A percentile compares a stretch with the other conserved stretches of the same genome.
Evolutionary conservation across 441 rosid species (phyloP).

Genomic region (Mallotus repandus): DNA sequence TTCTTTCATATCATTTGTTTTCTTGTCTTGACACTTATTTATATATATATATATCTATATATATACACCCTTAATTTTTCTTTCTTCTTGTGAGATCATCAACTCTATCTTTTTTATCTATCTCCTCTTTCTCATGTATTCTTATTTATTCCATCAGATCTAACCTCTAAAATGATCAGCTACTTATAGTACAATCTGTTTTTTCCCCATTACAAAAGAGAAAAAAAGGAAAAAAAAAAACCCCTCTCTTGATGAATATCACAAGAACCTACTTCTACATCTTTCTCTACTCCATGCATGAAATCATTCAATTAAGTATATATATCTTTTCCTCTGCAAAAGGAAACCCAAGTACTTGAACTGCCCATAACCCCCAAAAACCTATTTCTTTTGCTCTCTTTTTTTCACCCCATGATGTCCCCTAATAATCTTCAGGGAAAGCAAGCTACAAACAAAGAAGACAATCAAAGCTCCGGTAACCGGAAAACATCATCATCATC

Average conservation of each 20-base stretch:
- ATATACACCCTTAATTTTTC: conserved; percentile 16
- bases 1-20: conserved; percentile 33
- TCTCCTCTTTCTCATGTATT: background rate
- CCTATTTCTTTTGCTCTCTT: background rate
- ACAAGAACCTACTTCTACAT: conserved; percentile 34
- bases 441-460: conserved; percentile 38
- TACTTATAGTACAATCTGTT: background rate
- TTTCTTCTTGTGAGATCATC: conserved; percentile 13
- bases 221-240: background rate
- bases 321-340: conserved; percentile 40
- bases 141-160: conserved; percentile 34
- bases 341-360: conserved; percentile 31
- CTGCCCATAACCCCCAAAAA: background rate
- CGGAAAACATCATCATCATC: conserved; percentile 28
- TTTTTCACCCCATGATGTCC: conserved; percentile 40
- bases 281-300: conserved; percentile 41
- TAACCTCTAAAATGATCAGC: conserved; percentile 15
- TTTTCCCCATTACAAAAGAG: background rate
- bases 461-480: conserved; percentile 40
- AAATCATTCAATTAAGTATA: conserved; percentile 44
- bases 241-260: conserved; percentile 46
- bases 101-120: conserved; percentile 1
- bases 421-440: conserved; percentile 39
- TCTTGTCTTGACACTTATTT: conserved; percentile 19
- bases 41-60: background rate